Base-by-base conservation (phyloP, 2,329 filamentous ascomycete species). In the Chrysoporthe austroafricana region DNA sequence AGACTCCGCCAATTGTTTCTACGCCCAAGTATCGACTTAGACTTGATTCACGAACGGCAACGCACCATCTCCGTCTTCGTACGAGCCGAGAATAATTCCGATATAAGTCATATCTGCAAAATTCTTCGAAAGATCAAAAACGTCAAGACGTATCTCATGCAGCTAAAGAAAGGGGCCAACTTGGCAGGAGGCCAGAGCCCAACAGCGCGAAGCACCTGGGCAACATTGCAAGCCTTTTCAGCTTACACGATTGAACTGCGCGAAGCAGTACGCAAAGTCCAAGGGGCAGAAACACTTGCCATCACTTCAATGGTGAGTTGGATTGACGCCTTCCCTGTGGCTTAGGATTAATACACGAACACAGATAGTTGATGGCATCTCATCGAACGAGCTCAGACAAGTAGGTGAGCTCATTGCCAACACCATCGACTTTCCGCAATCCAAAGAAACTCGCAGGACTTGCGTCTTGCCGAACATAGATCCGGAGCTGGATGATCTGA, bases 1-100 rank as follows among this genome's bases (percentile, higher is more conserved):
- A 84, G 86, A 56, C 83, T 99, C 5, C 90, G 92, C n/a, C 90
- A 92, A 73, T 86, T 91, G 63, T 96, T 99, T 72, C 80, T 97
- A 8, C 88, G 91, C 0, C 96, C 96, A 32, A 92, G 89, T 42
- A 82, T 90, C 36, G 86, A 96, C 69, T 75, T 92, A 0, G 77
- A 83, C 0, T 73, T 90, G 5, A 96, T 99, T 71, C 81, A 83
- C 3, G 86, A 91, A 74, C 88, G 95, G 36, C 89, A 97, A 66
- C 81, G 85, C 32, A 88, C 91, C 1, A 89, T 97, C 63, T 80
- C 83, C 4, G 81, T 88, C 1, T 85, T 98, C 39, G 78, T 92
- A 1, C 84, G 84, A 5, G 85, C 90, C 0, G 89, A 92, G 3
- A 97, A 97, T 74, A 76, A 81, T 3, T 80, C 85, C 2, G 75